Evolutionary conservation across 2,329 filamentous ascomycete species (phyloP).

Genomic region (Hypocreales sp.): DNA sequence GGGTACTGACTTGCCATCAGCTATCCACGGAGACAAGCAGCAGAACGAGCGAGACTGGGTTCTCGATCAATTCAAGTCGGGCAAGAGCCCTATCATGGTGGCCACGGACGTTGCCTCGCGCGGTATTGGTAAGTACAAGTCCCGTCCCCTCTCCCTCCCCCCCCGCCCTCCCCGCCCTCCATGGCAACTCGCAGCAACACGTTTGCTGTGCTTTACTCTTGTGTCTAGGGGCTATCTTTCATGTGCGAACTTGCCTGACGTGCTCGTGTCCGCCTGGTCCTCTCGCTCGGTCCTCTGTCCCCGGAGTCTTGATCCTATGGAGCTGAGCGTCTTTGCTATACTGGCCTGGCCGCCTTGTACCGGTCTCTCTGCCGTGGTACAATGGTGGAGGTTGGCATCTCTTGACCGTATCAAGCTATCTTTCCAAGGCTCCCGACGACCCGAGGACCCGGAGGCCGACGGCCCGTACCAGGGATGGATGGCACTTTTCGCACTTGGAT

Average conservation of each 20-base stretch:
- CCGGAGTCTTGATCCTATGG: constrained; percentile 65
- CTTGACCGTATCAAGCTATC: constrained; percentile 63
- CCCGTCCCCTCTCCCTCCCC: constrained; percentile 1
- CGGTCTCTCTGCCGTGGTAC: constrained; percentile 45
- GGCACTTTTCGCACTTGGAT: constrained; percentile 41
- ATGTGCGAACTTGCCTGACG: constrained; percentile 87
- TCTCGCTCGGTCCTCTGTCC: too few species aligned
- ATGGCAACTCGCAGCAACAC: constrained; percentile 41
- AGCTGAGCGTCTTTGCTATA: constrained; percentile 40
- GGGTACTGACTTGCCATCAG: constrained; percentile 29
- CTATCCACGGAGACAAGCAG: constrained; percentile 98
- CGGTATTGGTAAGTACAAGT: constrained; percentile 90
- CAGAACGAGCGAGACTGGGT: constrained; percentile 99
- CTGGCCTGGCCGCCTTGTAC: constrained; percentile 64
- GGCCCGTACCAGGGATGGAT: constrained; percentile 31
- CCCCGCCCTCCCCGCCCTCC: constrained; percentile 15
- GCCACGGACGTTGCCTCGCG: constrained; percentile 98
- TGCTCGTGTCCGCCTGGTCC: constrained; percentile 70
- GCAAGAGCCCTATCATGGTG: constrained; percentile 99
- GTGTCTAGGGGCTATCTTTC: constrained; percentile 75
- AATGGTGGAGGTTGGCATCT: constrained; percentile 63
- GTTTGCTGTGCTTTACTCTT: constrained; percentile 75
- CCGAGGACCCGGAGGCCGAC: constrained; percentile 40
- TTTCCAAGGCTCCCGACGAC: constrained; percentile 42
- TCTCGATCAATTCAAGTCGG: constrained; percentile 97